Conservation (phyloP, 1,284 basidiomycete species). For the Cutaneotrichosporon sp. region DNA sequence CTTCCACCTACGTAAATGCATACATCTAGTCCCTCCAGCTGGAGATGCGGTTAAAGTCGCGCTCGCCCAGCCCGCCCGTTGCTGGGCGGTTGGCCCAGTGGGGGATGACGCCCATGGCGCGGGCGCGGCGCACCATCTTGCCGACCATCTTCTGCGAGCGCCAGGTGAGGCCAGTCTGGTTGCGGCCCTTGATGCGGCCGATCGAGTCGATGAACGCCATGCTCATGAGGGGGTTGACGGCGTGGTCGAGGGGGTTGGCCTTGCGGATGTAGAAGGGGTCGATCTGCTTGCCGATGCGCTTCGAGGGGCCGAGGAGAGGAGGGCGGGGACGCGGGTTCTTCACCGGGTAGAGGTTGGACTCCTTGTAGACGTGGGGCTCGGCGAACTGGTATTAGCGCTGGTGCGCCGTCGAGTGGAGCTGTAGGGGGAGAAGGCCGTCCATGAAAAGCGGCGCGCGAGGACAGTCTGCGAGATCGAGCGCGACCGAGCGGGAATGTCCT, state of each 20-base stretch:
- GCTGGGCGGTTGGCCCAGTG: constrained; percentile 37
- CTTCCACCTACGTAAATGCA: constrained; percentile 1
- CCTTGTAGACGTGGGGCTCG: constrained; percentile 21
- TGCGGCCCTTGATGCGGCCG: constrained; percentile 77
- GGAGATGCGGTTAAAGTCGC: constrained; percentile 5
- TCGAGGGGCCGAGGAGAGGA: constrained; percentile 46
- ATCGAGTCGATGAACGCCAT: constrained; percentile 73
- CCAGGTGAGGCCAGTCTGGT: constrained; percentile 73
- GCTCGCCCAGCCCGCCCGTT: constrained; percentile 26
- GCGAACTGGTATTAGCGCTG: constrained; percentile 19
- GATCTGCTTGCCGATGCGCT: constrained; percentile 34
- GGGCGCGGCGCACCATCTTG: constrained; percentile 86
- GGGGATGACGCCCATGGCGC: constrained; percentile 89
- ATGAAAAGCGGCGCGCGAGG: too few species aligned
- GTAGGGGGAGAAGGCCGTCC: too few species aligned
- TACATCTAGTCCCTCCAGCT: constrained; percentile 4
- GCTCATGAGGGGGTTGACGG: constrained; percentile 67
- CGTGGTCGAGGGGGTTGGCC: constrained; percentile 41
- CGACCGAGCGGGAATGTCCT: too few species aligned
- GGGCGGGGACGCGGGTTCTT: constrained; percentile 15
- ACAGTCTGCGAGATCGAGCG: too few species aligned
- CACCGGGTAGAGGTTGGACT: constrained; percentile 24
- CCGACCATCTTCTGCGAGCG: constrained; percentile 77
- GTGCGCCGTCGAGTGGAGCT: too few species aligned
- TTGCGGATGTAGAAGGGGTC: constrained; percentile 49